Evolutionary conservation across 2,329 filamentous ascomycete species (phyloP).

Genomic region (Phaeophleospora eucalypticola): DNA sequence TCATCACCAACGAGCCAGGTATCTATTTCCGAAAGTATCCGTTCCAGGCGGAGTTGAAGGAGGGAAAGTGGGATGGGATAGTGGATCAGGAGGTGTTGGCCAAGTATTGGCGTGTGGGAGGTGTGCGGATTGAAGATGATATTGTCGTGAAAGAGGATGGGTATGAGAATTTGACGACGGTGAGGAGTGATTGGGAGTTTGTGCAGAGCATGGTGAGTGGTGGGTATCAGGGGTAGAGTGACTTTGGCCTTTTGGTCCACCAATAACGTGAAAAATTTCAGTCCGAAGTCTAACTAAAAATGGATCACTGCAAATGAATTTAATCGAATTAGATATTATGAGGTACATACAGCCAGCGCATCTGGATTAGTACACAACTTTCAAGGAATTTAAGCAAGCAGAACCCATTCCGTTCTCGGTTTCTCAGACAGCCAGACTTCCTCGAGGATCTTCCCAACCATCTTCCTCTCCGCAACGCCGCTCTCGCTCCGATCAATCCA

Average conservation of each 20-base stretch:
- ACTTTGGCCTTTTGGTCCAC: no score
- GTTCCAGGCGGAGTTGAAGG: slow-evolving; percentile 64
- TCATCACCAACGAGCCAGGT: slow-evolving; percentile 93
- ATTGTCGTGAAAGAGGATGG: slow-evolving; percentile 74
- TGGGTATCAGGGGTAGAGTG: background rate
- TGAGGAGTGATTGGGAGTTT: slow-evolving; percentile 53
- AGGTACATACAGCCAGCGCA: no score
- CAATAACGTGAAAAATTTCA: no score
- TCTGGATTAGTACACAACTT: background rate
- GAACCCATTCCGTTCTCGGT: background rate
- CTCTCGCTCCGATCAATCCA: background rate
- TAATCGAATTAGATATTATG: no score
- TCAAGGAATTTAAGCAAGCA: background rate
- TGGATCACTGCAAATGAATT: no score
- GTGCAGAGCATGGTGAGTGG: slow-evolving; percentile 21
- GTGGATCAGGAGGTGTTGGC: slow-evolving; percentile 64
- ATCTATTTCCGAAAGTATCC: slow-evolving; percentile 74
- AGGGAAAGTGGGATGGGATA: slow-evolving; percentile 56
- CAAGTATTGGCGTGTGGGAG: slow-evolving; percentile 73
- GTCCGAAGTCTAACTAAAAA: no score
- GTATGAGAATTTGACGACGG: slow-evolving; percentile 80
- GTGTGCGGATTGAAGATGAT: slow-evolving; percentile 87
- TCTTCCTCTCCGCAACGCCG: background rate
- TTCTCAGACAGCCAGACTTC: background rate
- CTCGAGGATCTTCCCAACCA: background rate